Base-by-base conservation (phyloP, 805 yeast genomes). In the Saturnispora silvae region DNA sequence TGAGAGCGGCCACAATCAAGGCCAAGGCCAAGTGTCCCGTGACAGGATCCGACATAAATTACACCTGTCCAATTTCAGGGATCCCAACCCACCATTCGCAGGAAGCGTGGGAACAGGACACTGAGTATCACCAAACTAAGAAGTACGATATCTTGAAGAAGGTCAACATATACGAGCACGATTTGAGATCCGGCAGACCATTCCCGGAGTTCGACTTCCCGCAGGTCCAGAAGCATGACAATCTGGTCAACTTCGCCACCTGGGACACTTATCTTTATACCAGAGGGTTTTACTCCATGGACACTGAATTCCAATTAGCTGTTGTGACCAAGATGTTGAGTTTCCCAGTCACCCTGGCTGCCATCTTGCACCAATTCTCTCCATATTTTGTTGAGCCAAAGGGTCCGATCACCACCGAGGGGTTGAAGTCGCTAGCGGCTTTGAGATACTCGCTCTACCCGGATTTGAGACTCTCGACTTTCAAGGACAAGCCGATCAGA, bases 171-270 rank as follows among this genome's bases (percentile, higher is more conserved):
- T 89, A 78, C 59, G 98, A 92, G 59, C 97, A 89, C 53, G 98
- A 92, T 61, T 65, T 92, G 47, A 74, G 97, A 57, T 78, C 92
- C 28, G 97, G 96, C 3, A 73, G 98, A 54, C 81, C 77, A 35
- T 89, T 92, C 61, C 95, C 95, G 17, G 97, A 92, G 63, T 87
- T 92, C 53, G 92, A 85, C 50, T 86, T 92, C 63, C 97, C 98
- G 5, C 76, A 73, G 4, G 69, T 66, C 13, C 94, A 82, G 58
- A 81, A 77, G 36, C 67, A 65, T 35, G 96, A 87, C 53, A 77
- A 77, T 43, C 61, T 70, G 42, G 75, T 86, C 42, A 86, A 85
- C 54, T 72, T 85, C 54, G 66, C 77, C 34, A 77, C 72, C 56
- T 92, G 98, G 98, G 97, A 92, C 59, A 67, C 92, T 8, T 89